phyloP scores from a whole-genome alignment of 306 rosid species.

The Urtica urens region DNA sequence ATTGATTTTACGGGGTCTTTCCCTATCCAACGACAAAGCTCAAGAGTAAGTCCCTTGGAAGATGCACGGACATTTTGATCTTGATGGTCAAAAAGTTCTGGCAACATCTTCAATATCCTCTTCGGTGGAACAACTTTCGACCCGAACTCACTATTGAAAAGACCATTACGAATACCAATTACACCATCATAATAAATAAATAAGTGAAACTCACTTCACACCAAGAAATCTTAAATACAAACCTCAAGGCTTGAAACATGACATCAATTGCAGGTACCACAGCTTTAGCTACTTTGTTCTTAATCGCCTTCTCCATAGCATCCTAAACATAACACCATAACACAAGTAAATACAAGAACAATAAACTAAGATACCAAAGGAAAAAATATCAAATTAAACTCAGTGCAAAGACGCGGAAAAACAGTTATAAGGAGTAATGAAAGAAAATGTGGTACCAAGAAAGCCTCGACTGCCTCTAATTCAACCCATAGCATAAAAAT shows the following conservation, averaged over 20 bases:
- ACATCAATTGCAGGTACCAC: conserved; percentile 99
- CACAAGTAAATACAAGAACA: neutral
- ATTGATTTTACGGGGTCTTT: conserved; percentile 95
- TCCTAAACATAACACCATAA: conserved; percentile 48
- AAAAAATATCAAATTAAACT: neutral
- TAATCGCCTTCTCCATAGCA: conserved; percentile 98
- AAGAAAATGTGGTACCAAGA: conserved; percentile 48
- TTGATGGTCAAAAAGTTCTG: conserved; percentile 98
- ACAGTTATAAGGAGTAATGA: too few relatives aligned
- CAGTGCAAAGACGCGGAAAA: conserved; percentile 5
- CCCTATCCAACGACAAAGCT: conserved; percentile 99
- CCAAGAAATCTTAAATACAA: conserved; percentile 13
- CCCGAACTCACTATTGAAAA: conserved; percentile 71
- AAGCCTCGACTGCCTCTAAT: conserved; percentile 90
- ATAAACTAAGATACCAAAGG: neutral
- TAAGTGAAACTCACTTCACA: conserved; percentile 4
- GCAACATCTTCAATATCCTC: conserved; percentile 91
- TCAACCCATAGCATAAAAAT: conserved; percentile 91
- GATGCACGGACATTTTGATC: conserved; percentile 99
- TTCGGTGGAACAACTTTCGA: conserved; percentile 81
- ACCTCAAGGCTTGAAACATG: conserved; percentile 99
- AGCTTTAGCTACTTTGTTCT: conserved; percentile 91
- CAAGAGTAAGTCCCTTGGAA: conserved; percentile 95
- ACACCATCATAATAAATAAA: neutral
- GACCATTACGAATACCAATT: conserved; percentile 7